Evolutionary conservation across 345 rosid species (phyloP), one percentile per base, ranked within the genome.

Genomic region (Citrus australasica): DNA sequence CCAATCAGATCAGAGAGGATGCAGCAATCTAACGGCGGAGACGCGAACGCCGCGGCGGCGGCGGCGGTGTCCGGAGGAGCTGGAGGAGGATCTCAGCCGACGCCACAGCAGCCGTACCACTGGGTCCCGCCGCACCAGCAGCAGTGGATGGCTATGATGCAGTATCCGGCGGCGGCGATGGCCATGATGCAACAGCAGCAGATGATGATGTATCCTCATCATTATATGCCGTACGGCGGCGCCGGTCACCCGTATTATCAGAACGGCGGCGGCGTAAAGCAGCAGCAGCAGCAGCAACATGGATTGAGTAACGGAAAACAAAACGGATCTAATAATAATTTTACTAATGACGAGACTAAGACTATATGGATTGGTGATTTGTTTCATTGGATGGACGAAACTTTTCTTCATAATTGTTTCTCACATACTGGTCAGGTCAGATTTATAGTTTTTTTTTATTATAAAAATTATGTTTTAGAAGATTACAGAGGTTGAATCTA

Each of bases 111-210:
- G 9, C 27, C 84, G 56, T 90, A 68, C 38, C 69, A 60, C 5
- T 84, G 88, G 85, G 82, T 62, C 3, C 9, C 38, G 51, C 83
- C 78, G 48, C 72, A 56, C 32, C 76, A 82, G 73, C 89, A 84
- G 48, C 93, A 86, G 65, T 87, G 90, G 94, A 87, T 88, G 92
- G 91, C 87, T 14, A 87, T 89, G 61, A 85, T 89, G 95, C 97
- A 94, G 79, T 92, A 94, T 69, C 98, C 98, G 13, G 90, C 93
- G 42, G 94, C 97, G 4, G 93, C 95, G 16, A 89, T 92, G 94
- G 92, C 83, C 78, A 94, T 94, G 98, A 91, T 91, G 97, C 98
- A 92, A 82, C 97, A 92, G 79, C 98, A 92, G 81, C 98, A 94
- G 86, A 90, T 92, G 92, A 89, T 94, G 98, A 91, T 94, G 94